Percentiles rank a stretch among this genome's conserved stretches.
Conservation (phyloP, 2,329 filamentous ascomycete species). For the Verticillium longisporum region DNA sequence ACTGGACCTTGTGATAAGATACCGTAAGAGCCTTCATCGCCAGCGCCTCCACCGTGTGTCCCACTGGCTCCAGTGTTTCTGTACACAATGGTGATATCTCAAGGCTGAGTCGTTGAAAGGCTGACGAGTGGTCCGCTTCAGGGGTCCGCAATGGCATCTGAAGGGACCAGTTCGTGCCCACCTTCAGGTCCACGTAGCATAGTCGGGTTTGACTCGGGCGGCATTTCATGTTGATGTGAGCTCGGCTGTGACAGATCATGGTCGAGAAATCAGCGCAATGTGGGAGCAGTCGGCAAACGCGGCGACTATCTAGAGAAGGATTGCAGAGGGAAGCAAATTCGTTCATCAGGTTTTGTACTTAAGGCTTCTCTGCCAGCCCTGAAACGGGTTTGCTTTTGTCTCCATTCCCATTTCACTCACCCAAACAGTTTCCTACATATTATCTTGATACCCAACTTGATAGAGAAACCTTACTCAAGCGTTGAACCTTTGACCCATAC, state of each 20-base stretch:
- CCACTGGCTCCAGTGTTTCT: neutral
- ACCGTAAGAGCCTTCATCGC: conserved; percentile 20
- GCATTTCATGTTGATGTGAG: neutral
- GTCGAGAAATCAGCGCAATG: neutral
- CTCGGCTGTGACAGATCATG: neutral
- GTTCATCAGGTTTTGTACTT: neutral
- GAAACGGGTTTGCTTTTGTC: neutral
- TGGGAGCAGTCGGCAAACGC: neutral
- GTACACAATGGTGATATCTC: neutral
- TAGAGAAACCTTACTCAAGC: neutral
- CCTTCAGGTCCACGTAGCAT: neutral
- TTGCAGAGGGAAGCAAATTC: neutral
- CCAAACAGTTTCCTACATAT: neutral
- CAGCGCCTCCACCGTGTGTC: conserved; percentile 13
- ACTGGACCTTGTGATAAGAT: conserved; percentile 21
- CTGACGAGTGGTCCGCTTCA: neutral
- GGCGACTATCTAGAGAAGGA: neutral
- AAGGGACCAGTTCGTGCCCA: neutral
- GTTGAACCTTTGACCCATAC: neutral
- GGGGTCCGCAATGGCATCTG: neutral
- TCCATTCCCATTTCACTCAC: neutral
- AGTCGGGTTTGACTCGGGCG: neutral
- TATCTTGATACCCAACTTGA: neutral
- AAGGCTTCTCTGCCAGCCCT: neutral
- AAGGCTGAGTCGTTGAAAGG: neutral